Conservation (phyloP, 257 asterid genomes). For the Perilla frutescens region DNA sequence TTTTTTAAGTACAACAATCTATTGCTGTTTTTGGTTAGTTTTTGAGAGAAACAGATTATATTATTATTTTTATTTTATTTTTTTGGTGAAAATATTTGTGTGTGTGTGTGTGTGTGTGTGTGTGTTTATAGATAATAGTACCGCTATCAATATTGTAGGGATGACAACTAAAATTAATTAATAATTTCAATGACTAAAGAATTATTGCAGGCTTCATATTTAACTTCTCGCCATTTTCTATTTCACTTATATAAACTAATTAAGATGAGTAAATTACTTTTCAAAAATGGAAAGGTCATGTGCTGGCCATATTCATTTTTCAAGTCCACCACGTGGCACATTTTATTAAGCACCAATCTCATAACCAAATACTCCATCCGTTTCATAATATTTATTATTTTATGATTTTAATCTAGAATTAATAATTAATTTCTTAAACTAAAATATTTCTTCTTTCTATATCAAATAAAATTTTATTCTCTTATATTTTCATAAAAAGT, state of each 20-base stretch:
- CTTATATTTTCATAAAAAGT: too few relatives aligned
- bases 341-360: neutral
- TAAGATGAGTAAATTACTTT: neutral
- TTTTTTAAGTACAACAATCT: too few relatives aligned
- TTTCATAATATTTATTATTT: too few relatives aligned
- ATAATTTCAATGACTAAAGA: neutral
- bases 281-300: neutral
- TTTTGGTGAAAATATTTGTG: too few relatives aligned
- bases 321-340: constrained; percentile 34
- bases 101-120: too few relatives aligned
- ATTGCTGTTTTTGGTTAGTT: neutral
- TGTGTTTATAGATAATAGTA: neutral
- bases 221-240: neutral
- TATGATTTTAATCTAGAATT: too few relatives aligned
- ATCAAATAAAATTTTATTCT: too few relatives aligned
- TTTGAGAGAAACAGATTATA: neutral
- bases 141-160: neutral
- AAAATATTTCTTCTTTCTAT: too few relatives aligned
- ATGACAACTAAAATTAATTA: neutral
- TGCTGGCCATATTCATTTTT: constrained; percentile 8
- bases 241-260: neutral
- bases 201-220: neutral
- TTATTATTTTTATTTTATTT: too few relatives aligned
- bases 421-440: too few relatives aligned
- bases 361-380: neutral